Evolutionary conservation across 1,284 basidiomycete genomes (phyloP).

Genomic region (Fomitopsis betulina): DNA sequence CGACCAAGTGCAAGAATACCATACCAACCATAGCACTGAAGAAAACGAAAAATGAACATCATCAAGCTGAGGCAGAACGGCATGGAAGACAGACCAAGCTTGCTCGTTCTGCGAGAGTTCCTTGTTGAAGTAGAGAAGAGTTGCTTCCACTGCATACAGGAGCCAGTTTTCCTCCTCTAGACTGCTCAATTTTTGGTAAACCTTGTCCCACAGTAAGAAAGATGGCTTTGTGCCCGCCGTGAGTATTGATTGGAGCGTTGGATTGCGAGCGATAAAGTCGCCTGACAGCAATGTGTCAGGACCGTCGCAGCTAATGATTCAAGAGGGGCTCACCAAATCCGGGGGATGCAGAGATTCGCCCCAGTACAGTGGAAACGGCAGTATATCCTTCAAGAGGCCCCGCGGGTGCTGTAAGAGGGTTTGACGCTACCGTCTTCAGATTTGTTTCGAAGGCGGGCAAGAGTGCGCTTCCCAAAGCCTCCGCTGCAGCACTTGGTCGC

Average conservation of each 20-base stretch:
- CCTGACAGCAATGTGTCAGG: conserved; percentile 25
- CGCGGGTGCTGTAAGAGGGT: conserved; percentile 50
- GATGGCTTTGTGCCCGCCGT: conserved; percentile 64
- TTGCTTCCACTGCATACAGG: conserved; percentile 57
- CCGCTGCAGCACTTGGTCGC: conserved; percentile 31
- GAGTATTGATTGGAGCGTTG: conserved; percentile 40
- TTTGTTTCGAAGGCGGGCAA: conserved; percentile 62
- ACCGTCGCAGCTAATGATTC: conserved; percentile 5
- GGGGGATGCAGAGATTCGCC: conserved; percentile 47
- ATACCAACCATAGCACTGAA: conserved; percentile 42
- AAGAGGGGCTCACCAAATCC: conserved; percentile 42
- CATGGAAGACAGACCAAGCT: conserved; percentile 44
- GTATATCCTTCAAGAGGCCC: conserved; percentile 85
- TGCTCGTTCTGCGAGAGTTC: conserved; percentile 54
- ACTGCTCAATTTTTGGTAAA: conserved; percentile 69
- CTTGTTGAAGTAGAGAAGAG: conserved; percentile 44
- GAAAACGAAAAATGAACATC: neutral
- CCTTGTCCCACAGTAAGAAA: conserved; percentile 84
- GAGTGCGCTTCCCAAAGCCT: conserved; percentile 49
- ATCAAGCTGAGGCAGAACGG: neutral
- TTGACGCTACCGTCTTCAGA: conserved; percentile 62
- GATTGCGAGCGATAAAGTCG: conserved; percentile 33
- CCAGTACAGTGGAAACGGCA: conserved; percentile 64
- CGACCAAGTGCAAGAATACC: conserved; percentile 63
- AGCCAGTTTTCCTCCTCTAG: conserved; percentile 77